Evolutionary conservation across 495 filamentous ascomycete genomes (phyloP).

Genomic region (Trichocladium antarcticum): DNA sequence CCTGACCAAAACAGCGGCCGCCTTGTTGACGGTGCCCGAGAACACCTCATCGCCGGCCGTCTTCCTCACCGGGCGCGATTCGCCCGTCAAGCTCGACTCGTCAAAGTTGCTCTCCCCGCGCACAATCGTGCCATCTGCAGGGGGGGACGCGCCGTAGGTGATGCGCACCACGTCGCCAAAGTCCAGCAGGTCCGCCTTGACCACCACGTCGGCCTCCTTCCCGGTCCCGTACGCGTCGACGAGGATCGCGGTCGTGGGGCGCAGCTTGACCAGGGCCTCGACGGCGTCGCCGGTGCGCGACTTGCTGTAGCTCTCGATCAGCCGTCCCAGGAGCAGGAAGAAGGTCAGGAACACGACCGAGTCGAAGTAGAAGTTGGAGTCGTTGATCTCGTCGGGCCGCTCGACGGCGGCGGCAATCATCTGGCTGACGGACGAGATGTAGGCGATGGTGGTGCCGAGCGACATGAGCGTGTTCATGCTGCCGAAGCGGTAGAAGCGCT

Average conservation of each 20-base stretch:
- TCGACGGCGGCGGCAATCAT: constrained; percentile 56
- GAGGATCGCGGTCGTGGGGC: constrained; percentile 68
- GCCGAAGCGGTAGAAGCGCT: constrained; percentile 81
- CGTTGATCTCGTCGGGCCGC: constrained; percentile 24
- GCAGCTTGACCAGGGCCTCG: constrained; percentile 61
- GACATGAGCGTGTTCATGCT: constrained; percentile 96
- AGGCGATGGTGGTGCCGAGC: constrained; percentile 79
- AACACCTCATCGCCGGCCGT: constrained; percentile 59
- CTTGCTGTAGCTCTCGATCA: constrained; percentile 87
- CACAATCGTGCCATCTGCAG: constrained; percentile 66
- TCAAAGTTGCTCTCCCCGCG: constrained; percentile 62
- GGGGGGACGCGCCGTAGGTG: constrained; percentile 70
- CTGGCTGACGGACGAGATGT: constrained; percentile 70
- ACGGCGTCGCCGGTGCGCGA: constrained; percentile 85
- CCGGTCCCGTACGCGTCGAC: constrained; percentile 36
- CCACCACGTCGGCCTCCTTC: constrained; percentile 26
- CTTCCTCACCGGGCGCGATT: constrained; percentile 70
- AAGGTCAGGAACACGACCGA: constrained; percentile 89
- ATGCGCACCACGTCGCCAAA: constrained; percentile 71
- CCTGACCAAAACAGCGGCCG: constrained; percentile 53
- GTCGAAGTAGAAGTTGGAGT: constrained; percentile 75
- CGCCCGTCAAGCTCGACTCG: constrained; percentile 83
- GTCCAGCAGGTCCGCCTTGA: constrained; percentile 68
- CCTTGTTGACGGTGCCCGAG: constrained; percentile 79
- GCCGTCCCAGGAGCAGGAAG: constrained; percentile 70